A percentile compares a stretch with the other conserved stretches of the same genome.
These are phyloP conservation scores for Vitis hybrid DNA, from an alignment of 177 flowering plant genomes.

Conservation along the genomic window DNA sequence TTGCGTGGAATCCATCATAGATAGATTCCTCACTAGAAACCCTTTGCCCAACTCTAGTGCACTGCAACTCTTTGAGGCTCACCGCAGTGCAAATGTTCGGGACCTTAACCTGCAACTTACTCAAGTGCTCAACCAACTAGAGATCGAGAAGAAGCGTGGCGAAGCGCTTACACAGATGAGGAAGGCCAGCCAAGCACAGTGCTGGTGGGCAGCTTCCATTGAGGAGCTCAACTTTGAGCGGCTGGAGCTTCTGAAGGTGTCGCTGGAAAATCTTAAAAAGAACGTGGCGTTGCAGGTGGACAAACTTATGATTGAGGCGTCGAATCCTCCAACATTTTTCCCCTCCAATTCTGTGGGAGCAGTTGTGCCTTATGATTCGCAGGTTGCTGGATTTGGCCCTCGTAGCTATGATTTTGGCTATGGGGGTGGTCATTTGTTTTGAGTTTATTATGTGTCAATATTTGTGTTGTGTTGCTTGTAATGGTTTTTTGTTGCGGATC, in stretches of 20 bases:
- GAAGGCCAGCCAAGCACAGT: conserved; percentile 3
- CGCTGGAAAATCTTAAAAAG: conserved; percentile 25
- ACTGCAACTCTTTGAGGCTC: conserved; percentile 19
- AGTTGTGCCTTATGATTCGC: too few relatives aligned
- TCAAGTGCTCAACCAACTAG: conserved; percentile 18
- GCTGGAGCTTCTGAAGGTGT: conserved; percentile 17
- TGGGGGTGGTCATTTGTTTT: too few relatives aligned
- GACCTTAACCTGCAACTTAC: conserved; percentile 28
- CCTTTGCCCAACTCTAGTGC: conserved; percentile 6
- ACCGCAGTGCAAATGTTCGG: conserved; percentile 19
- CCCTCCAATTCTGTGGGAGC: too few relatives aligned
- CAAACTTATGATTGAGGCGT: conserved; percentile 6
- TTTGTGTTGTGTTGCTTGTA: too few relatives aligned
- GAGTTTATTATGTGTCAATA: too few relatives aligned
- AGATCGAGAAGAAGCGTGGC: conserved; percentile 24
- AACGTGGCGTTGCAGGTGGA: conserved; percentile 13
- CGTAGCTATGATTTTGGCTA: too few relatives aligned
- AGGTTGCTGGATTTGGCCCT: too few relatives aligned
- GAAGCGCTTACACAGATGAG: conserved; percentile 18
- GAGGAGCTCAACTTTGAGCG: conserved; percentile 14
- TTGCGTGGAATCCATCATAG: conserved; percentile 11
- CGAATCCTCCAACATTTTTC: not conserved
- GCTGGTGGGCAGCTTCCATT: conserved; percentile 28
- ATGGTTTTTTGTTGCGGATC: too few relatives aligned
- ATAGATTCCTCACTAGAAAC: conserved; percentile 13